phyloP scores from a whole-genome alignment of 2,329 filamentous ascomycete species.

The Xylariales sp. region DNA sequence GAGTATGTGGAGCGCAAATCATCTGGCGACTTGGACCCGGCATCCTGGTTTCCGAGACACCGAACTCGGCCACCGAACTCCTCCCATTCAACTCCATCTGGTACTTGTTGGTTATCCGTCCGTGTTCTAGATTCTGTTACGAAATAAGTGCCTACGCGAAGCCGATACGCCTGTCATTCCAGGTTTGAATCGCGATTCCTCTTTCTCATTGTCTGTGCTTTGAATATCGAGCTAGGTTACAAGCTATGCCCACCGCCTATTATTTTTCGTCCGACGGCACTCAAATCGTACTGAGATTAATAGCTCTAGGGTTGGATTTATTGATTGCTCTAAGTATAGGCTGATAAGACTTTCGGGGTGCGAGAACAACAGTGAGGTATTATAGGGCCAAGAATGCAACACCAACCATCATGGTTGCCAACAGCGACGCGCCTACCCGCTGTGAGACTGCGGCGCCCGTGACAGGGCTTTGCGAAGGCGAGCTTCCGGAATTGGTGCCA shows the following conservation, averaged over 20 bases:
- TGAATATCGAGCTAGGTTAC: not conserved
- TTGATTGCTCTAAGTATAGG: slow-evolving; percentile 9
- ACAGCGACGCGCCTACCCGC: slow-evolving; percentile 41
- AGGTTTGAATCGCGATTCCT: slow-evolving; percentile 7
- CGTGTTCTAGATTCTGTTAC: slow-evolving; percentile 19
- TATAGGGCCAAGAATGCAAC: slow-evolving; percentile 44
- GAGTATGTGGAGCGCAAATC: slow-evolving; percentile 18
- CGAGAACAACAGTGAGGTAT: slow-evolving; percentile 1
- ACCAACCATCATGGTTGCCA: slow-evolving; percentile 41
- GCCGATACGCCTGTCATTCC: not conserved
- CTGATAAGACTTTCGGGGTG: not conserved
- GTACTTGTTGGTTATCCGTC: slow-evolving; percentile 17
- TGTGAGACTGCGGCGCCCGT: slow-evolving; percentile 37
- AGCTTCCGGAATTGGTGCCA: slow-evolving; percentile 34
- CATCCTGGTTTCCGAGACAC: slow-evolving; percentile 33
- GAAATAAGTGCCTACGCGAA: slow-evolving; percentile 21
- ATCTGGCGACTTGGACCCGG: not conserved
- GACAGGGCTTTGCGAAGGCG: slow-evolving; percentile 36
- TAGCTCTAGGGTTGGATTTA: not conserved
- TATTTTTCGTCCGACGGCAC: not conserved
- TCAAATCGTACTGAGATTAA: not conserved
- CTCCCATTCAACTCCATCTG: slow-evolving; percentile 21
- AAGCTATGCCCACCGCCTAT: not conserved
- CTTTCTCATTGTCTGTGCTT: not conserved
- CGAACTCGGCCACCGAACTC: slow-evolving; percentile 31